Evolutionary conservation across 148 eudicot genomes (phyloP), one percentile per base, ranked within the genome.

Genomic region (Rhododendron williamsianum): DNA sequence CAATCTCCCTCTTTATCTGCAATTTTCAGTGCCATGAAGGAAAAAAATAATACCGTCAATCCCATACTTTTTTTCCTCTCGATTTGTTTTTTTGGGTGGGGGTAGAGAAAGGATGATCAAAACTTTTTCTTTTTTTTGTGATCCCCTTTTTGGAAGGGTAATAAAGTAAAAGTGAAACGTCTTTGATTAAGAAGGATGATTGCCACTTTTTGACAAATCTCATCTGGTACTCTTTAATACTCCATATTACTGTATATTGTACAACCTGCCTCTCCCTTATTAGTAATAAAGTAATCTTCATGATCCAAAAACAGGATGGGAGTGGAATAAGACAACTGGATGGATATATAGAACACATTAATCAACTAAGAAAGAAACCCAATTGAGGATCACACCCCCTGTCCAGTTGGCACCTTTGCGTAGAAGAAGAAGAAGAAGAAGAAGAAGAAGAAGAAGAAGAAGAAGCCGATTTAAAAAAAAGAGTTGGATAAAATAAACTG

Each of bases 1-100:
- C 94, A 87, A 97, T 97, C 81, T 97, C 99, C 87, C 99, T 91
- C 91, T 94, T 97, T 67, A 97, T 95, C 99, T 95, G 93, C 89
- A 87, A 83, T 48, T 43, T 18, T 27, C 48, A 74, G 7, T 18
- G 4, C 30, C 76, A 11, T 12, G 36, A 10, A 54, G 60, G 23
- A 12, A 27, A 27, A 67, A 11, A 69, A 27, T 10, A 19, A 60
- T 9, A 69, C 36, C 7, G 36, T 27, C 74, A 67, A n/a, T 67
- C 13, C 33, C 13, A 27, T 1, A 12, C 35, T 27, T 10, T 67
- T 67, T 9, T 9, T 11, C 11, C 1, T 25, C 11, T 67, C 12
- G 27, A 25, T 9, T 69, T 9, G 7, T 11, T 27, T 23, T 23
- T 63, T 23, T 6, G 65, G 25, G 6, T 63, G 27, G 10, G 69